Evolutionary conservation across 164 flowering plant species (phyloP).

Genomic region (Akebia trifoliata): DNA sequence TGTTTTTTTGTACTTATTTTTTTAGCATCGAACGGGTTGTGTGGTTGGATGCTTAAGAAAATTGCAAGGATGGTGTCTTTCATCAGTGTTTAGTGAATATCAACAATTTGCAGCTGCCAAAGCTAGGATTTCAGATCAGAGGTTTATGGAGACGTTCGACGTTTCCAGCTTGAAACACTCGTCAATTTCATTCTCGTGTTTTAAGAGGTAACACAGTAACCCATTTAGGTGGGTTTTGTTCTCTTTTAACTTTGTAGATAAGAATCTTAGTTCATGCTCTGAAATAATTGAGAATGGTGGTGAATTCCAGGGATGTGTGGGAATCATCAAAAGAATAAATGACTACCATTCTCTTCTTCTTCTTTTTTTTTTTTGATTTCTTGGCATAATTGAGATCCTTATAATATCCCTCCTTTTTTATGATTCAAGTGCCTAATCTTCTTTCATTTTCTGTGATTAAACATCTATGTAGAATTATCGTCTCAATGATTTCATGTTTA

Average conservation of each 20-base stretch:
- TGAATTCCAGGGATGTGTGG: not conserved
- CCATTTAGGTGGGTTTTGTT: not conserved
- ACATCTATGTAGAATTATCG: too few species aligned
- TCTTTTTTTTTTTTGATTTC: not conserved
- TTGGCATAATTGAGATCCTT: too few species aligned
- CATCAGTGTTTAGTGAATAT: slow-evolving; percentile 58
- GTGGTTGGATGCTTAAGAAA: slow-evolving; percentile 67
- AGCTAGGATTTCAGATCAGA: slow-evolving; percentile 60
- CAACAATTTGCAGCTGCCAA: slow-evolving; percentile 65
- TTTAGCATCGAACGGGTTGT: slow-evolving; percentile 74
- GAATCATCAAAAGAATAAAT: not conserved
- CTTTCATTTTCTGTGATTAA: too few species aligned
- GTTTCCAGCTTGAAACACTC: slow-evolving; percentile 34
- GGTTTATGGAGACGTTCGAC: slow-evolving; percentile 65
- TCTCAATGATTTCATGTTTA: too few species aligned
- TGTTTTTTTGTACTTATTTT: not conserved
- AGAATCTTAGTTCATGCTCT: not conserved
- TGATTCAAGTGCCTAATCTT: too few species aligned
- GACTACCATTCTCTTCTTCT: not conserved
- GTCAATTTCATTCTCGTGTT: slow-evolving; percentile 27
- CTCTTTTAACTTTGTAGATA: not conserved
- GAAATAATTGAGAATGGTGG: not conserved
- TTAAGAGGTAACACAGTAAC: slow-evolving; percentile 15
- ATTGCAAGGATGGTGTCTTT: slow-evolving; percentile 56
- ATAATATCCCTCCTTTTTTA: too few species aligned